A percentile compares a stretch with the other conserved stretches of the same genome.
These are phyloP conservation scores for Hyaloperonospora arabidopsidis DNA, from an alignment of 352 stramenopile species.

Conservation along the genomic window DNA sequence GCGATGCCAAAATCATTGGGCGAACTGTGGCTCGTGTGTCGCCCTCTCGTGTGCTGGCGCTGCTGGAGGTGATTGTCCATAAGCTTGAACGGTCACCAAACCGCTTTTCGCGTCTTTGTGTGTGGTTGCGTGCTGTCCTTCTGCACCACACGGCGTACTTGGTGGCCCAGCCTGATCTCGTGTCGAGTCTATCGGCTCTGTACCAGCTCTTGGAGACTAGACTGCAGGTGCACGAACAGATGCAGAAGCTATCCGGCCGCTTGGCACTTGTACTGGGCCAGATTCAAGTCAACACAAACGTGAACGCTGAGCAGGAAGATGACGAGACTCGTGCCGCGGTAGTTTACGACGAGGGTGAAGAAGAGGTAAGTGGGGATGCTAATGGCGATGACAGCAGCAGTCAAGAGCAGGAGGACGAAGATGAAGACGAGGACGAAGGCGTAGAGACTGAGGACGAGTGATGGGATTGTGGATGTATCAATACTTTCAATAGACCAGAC, in stretches of 20 bases:
- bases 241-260: slow-evolving; percentile 78
- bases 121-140: slow-evolving; percentile 75
- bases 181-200: slow-evolving; percentile 69
- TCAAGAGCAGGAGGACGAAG: slow-evolving; percentile 46
- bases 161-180: slow-evolving; percentile 75
- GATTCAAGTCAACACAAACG: slow-evolving; percentile 62
- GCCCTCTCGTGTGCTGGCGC: slow-evolving; percentile 61
- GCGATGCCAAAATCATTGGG: slow-evolving; percentile 64
- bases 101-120: slow-evolving; percentile 70
- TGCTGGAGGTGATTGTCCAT: slow-evolving; percentile 71
- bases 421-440: slow-evolving; percentile 35
- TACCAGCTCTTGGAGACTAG: slow-evolving; percentile 82
- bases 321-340: slow-evolving; percentile 48
- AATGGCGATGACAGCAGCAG: slow-evolving; percentile 37
- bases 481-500: slow-evolving; percentile 51
- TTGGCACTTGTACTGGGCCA: slow-evolving; percentile 77
- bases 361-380: slow-evolving; percentile 28
- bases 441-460: slow-evolving; percentile 34
- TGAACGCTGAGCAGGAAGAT: slow-evolving; percentile 27
- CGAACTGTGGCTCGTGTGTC: slow-evolving; percentile 73
- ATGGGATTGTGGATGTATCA: slow-evolving; percentile 33
- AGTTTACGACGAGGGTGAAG: slow-evolving; percentile 60
- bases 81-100: slow-evolving; percentile 78
- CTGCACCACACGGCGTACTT: slow-evolving; percentile 82
- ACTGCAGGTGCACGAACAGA: slow-evolving; percentile 70